Evolutionary conservation across 805 yeast species (phyloP), one percentile per base, ranked within the genome.

Genomic region (Lipomyces japonicus): DNA sequence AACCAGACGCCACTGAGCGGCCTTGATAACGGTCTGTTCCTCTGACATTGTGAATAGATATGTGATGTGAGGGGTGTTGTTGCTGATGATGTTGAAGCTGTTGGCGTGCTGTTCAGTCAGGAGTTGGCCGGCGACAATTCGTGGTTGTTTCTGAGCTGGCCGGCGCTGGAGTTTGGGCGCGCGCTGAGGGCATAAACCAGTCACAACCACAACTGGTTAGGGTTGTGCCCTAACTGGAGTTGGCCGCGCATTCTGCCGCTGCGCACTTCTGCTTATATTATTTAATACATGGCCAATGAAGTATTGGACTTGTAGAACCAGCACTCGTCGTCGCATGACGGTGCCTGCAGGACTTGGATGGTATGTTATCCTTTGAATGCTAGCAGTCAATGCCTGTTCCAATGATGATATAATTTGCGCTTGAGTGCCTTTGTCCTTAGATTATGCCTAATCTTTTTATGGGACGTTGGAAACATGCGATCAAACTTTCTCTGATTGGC

Each of bases 1-100:
- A 75, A 93, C 98, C 72, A 81, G 82, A 86, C 96, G 88, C 97
- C 97, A 93, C 91, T 86, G 86, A 75, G 95, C 80, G 74, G 95
- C 86, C 80, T 87, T 85, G 75, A 93, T 55, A n/a, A 43, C 93
- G 73, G 85, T 75, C 72, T 88, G 73, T 69, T 76, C 77, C 63
- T 80, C 69, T 67, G 86, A 80, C 86, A 81, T 80, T 69, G 67
- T 69, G 40, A 24, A 12, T 23, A 18, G 21, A 21, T 21, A 18
- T 39, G 48, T 43, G 42, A 26, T 10, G 21, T 32, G 41, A 35
- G n/a, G 45, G 23, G 37, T 24, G 37, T 32, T 19, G 32, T 2
- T 21, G 39, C 4, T 18, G 25, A 22, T 4, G 16, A 21, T 9
- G n/a, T 16, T 21, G 31, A 7, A 9, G 44, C n/a, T 40, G 41